Percentiles rank a stretch among this genome's conserved stretches.
Conservation (phyloP, 2,329 filamentous ascomycete genomes). For the Cladosporium sp. region DNA sequence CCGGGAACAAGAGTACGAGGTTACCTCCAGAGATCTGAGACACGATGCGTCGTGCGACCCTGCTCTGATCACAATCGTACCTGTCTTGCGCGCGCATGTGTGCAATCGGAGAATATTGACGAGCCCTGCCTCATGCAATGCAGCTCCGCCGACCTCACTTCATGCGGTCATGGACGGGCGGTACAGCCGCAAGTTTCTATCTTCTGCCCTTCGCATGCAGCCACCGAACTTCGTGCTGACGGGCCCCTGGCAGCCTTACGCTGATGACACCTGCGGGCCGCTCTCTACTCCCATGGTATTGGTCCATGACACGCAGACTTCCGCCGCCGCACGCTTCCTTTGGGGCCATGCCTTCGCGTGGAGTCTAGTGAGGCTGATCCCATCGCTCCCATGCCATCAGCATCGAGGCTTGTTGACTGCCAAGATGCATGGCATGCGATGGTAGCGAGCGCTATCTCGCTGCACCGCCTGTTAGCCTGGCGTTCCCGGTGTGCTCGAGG, state of each 20-base stretch:
- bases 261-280: slow-evolving; percentile 7
- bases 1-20: background rate
- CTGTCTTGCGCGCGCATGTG: background rate
- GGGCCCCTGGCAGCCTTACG: slow-evolving; percentile 9
- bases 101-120: slow-evolving; percentile 4
- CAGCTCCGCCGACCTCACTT: slow-evolving; percentile 1
- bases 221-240: slow-evolving; percentile 1
- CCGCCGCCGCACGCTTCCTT: background rate
- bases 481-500: background rate
- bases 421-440: background rate
- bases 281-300: background rate
- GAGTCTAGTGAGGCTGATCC: background rate
- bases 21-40: background rate
- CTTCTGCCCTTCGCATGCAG: background rate
- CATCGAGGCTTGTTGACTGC: background rate
- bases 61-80: background rate
- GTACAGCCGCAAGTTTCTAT: background rate
- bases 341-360: background rate
- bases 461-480: slow-evolving; percentile 3
- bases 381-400: background rate
- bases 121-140: background rate
- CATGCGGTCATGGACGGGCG: background rate
- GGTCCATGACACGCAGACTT: background rate
- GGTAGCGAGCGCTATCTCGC: background rate
- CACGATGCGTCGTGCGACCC: background rate